Conservation (phyloP, 2,329 filamentous ascomycete genomes). For the Pestalotiopsis sp. region DNA sequence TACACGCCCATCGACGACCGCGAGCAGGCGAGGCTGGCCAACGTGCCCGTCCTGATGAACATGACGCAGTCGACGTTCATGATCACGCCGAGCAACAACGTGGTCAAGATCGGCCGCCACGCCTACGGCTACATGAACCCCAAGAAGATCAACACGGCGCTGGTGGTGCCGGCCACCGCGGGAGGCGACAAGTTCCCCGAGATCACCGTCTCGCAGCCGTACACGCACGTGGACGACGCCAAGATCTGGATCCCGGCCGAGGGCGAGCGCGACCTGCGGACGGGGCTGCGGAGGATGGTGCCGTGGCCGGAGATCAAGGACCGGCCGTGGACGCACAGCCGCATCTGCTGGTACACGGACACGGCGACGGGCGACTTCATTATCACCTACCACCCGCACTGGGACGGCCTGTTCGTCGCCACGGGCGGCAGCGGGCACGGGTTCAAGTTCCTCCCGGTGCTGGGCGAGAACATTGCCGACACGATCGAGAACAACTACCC, state of each 20-base stretch:
- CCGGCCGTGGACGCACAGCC: slow-evolving; percentile 62
- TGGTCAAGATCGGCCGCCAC: slow-evolving; percentile 74
- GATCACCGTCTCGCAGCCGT: slow-evolving; percentile 38
- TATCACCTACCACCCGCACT: slow-evolving; percentile 68
- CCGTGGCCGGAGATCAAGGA: slow-evolving; percentile 57
- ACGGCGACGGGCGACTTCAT: slow-evolving; percentile 73
- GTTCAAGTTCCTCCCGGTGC: slow-evolving; percentile 70
- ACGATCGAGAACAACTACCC: slow-evolving; percentile 50
- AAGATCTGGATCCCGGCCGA: slow-evolving; percentile 57
- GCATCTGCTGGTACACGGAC: slow-evolving; percentile 78
- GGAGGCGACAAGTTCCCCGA: slow-evolving; percentile 3
- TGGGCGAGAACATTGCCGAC: slow-evolving; percentile 64
- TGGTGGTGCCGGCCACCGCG: slow-evolving; percentile 18
- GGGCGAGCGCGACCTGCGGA: slow-evolving; percentile 62
- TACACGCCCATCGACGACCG: slow-evolving; percentile 75
- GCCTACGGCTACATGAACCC: slow-evolving; percentile 69
- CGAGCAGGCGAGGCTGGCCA: slow-evolving; percentile 67
- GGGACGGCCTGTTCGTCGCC: slow-evolving; percentile 60
- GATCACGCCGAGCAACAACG: slow-evolving; percentile 64
- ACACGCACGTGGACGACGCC: slow-evolving; percentile 52
- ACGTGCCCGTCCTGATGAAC: slow-evolving; percentile 75
- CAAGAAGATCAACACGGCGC: slow-evolving; percentile 29
- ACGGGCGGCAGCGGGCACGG: slow-evolving; percentile 67
- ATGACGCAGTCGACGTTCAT: slow-evolving; percentile 73
- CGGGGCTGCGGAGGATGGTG: slow-evolving; percentile 62